Conservation (phyloP, 805 yeast genomes). For the Yamadazyma kitorensis region DNA sequence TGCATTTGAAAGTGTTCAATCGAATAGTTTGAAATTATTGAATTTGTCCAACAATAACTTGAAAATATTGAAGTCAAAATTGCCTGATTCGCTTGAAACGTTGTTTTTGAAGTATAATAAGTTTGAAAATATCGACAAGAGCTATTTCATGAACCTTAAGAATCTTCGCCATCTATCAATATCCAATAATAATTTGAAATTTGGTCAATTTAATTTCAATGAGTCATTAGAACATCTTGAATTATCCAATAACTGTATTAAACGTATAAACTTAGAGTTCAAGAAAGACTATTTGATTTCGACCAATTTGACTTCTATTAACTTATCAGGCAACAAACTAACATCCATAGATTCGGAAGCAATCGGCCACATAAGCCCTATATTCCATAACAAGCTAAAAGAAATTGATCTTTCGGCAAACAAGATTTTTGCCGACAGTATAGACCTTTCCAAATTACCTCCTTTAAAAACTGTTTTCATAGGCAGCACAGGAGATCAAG, state of each 20-base stretch:
- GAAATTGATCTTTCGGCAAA: constrained; percentile 19
- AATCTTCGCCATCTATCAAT: constrained; percentile 12
- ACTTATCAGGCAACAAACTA: constrained; percentile 15
- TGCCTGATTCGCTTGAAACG: constrained; percentile 11
- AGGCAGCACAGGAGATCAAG: constrained; percentile 16
- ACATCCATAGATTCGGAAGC: constrained; percentile 2
- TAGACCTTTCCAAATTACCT: constrained; percentile 5
- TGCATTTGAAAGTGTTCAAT: constrained; percentile 9
- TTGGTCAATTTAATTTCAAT: constrained; percentile 5
- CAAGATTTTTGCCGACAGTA: constrained; percentile 4
- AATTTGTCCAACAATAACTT: constrained; percentile 15
- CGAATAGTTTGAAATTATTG: constrained; percentile 6
- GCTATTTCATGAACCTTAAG: constrained; percentile 7
- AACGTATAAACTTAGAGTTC: constrained; percentile 6
- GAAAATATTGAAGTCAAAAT: constrained; percentile 1
- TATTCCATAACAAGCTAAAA: constrained; percentile 9
- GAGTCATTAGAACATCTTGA: constrained; percentile 11
- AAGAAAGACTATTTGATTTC: constrained; percentile 6
- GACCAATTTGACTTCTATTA: constrained; percentile 11
- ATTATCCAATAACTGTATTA: constrained; percentile 14
- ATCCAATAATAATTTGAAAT: constrained; percentile 13
- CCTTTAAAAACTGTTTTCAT: constrained; percentile 12
- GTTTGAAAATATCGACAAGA: constrained; percentile 5
- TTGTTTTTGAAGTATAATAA: constrained; percentile 12
- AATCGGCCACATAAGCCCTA: constrained; percentile 12